Base-by-base conservation (phyloP, 768 basidiomycete genomes). In the Boletus rubroflammeus region DNA sequence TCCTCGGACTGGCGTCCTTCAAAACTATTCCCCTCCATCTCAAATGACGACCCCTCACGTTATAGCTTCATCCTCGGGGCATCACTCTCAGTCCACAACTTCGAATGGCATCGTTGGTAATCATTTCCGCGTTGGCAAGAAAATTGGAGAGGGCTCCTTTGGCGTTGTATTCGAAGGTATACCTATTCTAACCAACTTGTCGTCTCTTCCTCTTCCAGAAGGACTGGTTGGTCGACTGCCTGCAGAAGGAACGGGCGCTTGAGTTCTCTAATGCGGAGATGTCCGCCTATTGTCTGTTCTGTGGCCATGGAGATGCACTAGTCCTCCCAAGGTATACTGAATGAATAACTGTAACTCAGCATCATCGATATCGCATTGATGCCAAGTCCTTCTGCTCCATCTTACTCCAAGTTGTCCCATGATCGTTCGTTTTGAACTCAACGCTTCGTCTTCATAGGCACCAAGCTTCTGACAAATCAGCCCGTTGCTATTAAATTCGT, bases 61-160 rank as follows among this genome's bases (percentile, higher is more conserved):
- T 69, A 86, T 91, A 61, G 83, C 89, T 46, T 88, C 88, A 38
- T 88, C 88, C 55, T 87, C 83, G 42, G 75, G 75, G 21, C 86
- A 88, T 72, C 84, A 81, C 48, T 79, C 83, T 17, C 82, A 83
- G 65, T 78, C 83, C 44, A 75, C 82, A 45, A 77, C 81, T 28
- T 79, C 74, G 38, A 88, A 84, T 71, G 83, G 87, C 63, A 82
- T 91, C 70, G 86, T 91, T 54, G 89, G 89, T 40, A 84, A 78
- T 64, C 83, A 90, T 69, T 91, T 83, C 68, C 81, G 90, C 59
- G 94, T 98, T 48, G 96, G 96, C 47, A 94, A 96, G 81, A 98
- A 98, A 84, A 96, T 98, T 70, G 96, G 96, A 45, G 96, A 99
- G 75, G 96, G 96, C 47, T 91, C 88, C n/a, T 99, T 99, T 70